Base-by-base conservation (phyloP, 345 rosid species). In the Populus euphratica region DNA sequence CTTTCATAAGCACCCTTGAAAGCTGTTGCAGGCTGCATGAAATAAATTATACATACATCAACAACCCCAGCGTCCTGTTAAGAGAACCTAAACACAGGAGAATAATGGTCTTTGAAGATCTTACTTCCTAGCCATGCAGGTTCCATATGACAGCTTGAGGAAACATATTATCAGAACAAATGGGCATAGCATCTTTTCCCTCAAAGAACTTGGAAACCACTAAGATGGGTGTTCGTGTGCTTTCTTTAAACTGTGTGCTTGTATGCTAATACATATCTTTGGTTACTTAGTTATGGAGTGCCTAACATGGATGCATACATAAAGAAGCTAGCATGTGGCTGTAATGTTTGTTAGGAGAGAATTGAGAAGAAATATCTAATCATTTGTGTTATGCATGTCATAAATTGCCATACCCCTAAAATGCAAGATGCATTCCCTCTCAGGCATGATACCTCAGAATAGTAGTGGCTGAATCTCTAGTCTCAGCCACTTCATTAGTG, bases 1-100 rank as follows among this genome's bases (percentile, higher is more conserved):
- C 89, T 83, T 78, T 91, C 97, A 89, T 89, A 91, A 70, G 95
- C 97, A 77, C 75, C 86, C 87, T 86, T 94, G 85, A 96, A 96
- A 83, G 90, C 86, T 70, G 85, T 85, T 70, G 97, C 98, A 70
- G 93, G 91, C 99, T 96, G 77, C 25, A 83, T 39, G 54, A 76
- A 39, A 65, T 49, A 54, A 38, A 25, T 25, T 20, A 50, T 50
- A 62, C 31, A 54, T 10, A 61, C 36, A 70, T n/a, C 69, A 69
- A 75, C 23, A 73, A 73, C 33, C 20, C 16, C 0, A 61, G 29
- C 31, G 44, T 35, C 2, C 31, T 56, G 21, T 27, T 23, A 59
- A 78, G 29, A 56, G 41, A 65, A 33, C 41, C 69, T 17, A 65
- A 35, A 65, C 35, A 65, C 29, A 59, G 25, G 64, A 59, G 64